A percentile compares a stretch with the other conserved stretches of the same genome.
Evolutionary conservation across 306 rosid genomes (phyloP).

Genomic region (Prunus kanzakura): DNA sequence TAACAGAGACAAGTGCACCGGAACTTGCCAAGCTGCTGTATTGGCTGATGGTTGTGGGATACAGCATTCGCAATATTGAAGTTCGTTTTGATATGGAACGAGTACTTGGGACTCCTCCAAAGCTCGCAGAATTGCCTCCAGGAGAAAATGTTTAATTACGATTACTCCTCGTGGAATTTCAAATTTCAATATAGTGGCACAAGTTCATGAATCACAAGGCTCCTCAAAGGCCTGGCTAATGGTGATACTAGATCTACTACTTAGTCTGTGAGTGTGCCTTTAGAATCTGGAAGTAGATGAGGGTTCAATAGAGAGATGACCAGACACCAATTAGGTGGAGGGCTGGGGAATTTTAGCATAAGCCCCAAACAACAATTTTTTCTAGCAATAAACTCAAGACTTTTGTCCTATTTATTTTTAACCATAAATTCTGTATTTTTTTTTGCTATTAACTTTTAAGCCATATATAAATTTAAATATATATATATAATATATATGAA

Average conservation of each 20-base stretch:
- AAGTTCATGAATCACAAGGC: not conserved
- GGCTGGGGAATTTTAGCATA: not conserved
- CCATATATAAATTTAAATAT: no score
- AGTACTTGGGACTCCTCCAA: slow-evolving; percentile 79
- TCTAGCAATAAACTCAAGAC: no score
- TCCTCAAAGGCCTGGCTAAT: not conserved
- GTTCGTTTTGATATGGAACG: slow-evolving; percentile 97
- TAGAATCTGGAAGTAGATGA: not conserved
- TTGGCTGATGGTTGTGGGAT: slow-evolving; percentile 97
- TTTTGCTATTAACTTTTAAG: no score
- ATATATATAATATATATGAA: no score
- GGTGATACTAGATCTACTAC: not conserved
- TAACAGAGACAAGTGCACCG: slow-evolving; percentile 69
- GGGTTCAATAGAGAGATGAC: not conserved
- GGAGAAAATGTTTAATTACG: slow-evolving; percentile 62
- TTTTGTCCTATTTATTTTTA: no score
- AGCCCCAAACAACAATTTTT: not conserved
- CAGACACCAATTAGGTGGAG: not conserved
- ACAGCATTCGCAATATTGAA: slow-evolving; percentile 92
- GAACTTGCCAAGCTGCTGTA: slow-evolving; percentile 87
- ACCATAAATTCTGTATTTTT: no score
- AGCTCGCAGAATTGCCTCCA: slow-evolving; percentile 88
- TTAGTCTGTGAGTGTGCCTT: not conserved
- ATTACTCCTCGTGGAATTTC: not conserved
- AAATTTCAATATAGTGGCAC: not conserved